A percentile compares a stretch with the other conserved stretches of the same genome.
Evolutionary conservation across 495 filamentous ascomycete species (phyloP).

Genomic region (Lophiotrema nucula): DNA sequence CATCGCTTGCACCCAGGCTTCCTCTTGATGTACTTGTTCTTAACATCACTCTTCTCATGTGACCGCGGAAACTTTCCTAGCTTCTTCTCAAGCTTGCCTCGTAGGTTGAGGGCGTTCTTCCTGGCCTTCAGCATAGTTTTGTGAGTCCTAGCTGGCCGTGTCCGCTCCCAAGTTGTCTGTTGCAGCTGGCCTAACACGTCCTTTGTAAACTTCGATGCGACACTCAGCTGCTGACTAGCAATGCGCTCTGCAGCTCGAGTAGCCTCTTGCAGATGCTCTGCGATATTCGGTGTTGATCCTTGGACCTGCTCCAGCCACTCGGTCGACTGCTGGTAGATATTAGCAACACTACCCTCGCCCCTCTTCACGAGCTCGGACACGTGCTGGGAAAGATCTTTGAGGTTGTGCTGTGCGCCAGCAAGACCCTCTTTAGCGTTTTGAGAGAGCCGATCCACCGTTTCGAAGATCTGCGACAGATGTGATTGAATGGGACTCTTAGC

Average conservation of each 20-base stretch:
- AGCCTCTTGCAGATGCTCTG: background rate
- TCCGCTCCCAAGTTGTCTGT: too few species aligned
- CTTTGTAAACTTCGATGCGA: background rate
- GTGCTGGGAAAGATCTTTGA: constrained; percentile 6
- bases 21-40: too few species aligned
- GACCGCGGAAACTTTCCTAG: too few species aligned
- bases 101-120: too few species aligned
- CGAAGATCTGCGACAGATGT: background rate
- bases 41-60: too few species aligned
- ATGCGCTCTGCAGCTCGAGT: background rate
- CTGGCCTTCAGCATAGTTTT: too few species aligned
- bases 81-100: too few species aligned
- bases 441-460: constrained; percentile 4
- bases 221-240: background rate
- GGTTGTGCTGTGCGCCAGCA: constrained; percentile 8
- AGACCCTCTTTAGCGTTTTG: constrained; percentile 10
- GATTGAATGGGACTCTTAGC: constrained; percentile 57
- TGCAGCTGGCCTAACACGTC: background rate
- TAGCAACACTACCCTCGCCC: too few species aligned
- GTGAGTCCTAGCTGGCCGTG: too few species aligned
- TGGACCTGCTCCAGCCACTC: constrained; percentile 13
- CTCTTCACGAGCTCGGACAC: background rate
- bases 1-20: too few species aligned
- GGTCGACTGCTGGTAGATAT: too few species aligned
- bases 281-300: constrained; percentile 1